Evolutionary conservation across 495 filamentous ascomycete genomes (phyloP).

Genomic region (Emericellopsis terricola): DNA sequence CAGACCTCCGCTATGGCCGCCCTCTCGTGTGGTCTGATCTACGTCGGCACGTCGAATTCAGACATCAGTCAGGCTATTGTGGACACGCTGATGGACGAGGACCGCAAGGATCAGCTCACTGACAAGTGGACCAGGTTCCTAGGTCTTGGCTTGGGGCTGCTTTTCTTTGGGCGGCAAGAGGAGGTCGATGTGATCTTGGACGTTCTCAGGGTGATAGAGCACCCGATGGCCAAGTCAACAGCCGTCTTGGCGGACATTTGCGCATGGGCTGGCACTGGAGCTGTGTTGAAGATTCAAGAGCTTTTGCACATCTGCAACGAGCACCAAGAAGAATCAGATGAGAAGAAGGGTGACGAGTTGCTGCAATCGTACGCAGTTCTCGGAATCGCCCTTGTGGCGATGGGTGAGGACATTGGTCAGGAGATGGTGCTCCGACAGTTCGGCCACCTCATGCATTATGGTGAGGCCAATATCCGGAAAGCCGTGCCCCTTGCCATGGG

Average conservation of each 20-base stretch:
- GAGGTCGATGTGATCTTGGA: slow-evolving; percentile 92
- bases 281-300: slow-evolving; percentile 90
- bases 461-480: slow-evolving; percentile 88
- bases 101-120: slow-evolving; percentile 69
- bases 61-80: slow-evolving; percentile 80
- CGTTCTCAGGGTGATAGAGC: slow-evolving; percentile 86
- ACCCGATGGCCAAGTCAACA: slow-evolving; percentile 84
- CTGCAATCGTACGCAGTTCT: slow-evolving; percentile 92
- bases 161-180: slow-evolving; percentile 93
- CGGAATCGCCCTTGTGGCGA: slow-evolving; percentile 82
- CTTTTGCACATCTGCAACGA: slow-evolving; percentile 95
- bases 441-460: slow-evolving; percentile 98
- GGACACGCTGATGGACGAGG: slow-evolving; percentile 78
- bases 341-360: slow-evolving; percentile 79
- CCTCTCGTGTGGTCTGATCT: slow-evolving; percentile 74
- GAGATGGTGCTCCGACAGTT: slow-evolving; percentile 98
- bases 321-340: slow-evolving; percentile 72
- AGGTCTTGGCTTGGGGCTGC: slow-evolving; percentile 77
- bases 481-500: slow-evolving; percentile 97
- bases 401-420: slow-evolving; percentile 96
- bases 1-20: slow-evolving; percentile 94
- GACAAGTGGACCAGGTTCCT: slow-evolving; percentile 98
- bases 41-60: slow-evolving; percentile 78
- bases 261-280: slow-evolving; percentile 93
- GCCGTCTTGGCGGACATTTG: slow-evolving; percentile 86